Conservation (phyloP, 2,329 filamentous ascomycete species). For the Dendrostoma leiphaemia region DNA sequence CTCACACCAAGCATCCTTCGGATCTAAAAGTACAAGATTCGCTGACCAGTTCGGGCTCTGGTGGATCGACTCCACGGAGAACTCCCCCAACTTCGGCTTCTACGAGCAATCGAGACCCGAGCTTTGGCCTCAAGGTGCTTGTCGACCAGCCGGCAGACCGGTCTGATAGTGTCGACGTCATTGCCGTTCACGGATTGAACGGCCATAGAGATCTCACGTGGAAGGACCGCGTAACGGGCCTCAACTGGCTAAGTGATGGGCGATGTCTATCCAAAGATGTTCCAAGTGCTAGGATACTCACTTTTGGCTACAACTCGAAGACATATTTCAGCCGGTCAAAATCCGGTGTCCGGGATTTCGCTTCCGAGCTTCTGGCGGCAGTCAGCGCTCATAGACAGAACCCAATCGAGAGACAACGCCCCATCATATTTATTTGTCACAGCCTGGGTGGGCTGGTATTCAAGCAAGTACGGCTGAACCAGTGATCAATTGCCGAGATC, state of each 20-base stretch:
- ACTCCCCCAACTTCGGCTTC: not conserved
- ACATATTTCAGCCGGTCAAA: not conserved
- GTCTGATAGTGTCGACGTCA: not conserved
- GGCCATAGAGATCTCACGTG: not conserved
- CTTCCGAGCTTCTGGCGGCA: not conserved
- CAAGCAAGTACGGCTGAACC: not conserved
- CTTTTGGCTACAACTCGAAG: not conserved
- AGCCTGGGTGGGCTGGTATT: not conserved
- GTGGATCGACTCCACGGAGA: not conserved
- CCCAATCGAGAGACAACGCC: not conserved
- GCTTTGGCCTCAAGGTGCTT: not conserved
- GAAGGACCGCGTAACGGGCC: not conserved
- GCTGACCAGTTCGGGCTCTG: not conserved
- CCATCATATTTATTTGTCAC: not conserved
- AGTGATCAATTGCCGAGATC: not conserved
- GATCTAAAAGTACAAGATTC: not conserved
- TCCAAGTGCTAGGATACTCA: not conserved
- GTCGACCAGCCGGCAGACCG: not conserved
- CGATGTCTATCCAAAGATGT: not conserved
- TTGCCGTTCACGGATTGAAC: not conserved
- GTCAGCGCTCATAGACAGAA: not conserved
- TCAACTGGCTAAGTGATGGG: not conserved
- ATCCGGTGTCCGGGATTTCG: not conserved
- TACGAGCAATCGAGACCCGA: not conserved
- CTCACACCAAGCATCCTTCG: not conserved